Evolutionary conservation across 2,329 filamentous ascomycete genomes (phyloP), one percentile per base, ranked within the genome.

Genomic region (Pseudogymnoascus sp.): DNA sequence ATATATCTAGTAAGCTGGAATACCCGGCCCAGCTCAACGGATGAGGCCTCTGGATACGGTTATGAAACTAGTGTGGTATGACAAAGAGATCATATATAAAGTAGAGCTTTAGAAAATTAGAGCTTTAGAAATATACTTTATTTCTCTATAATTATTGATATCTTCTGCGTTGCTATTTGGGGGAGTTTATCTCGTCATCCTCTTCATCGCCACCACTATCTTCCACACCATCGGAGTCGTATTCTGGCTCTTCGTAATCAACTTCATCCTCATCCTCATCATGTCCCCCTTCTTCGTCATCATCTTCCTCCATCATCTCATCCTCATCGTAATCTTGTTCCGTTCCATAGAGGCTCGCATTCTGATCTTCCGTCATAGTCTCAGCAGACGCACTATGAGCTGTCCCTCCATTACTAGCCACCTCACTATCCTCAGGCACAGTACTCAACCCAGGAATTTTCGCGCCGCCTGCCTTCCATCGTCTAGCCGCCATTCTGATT

Each of bases 381-480:
- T 73, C 50, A 73, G 66, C 29, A 72, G 74, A 7, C 73, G 65
- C 61, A 72, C 73, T 29, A 37, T 26, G 26, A 13, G n/a, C n/a
- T 13, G 26, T 26, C 8, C 31, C 59, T 4, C 61, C 64, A 4
- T 66, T 63, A 10, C 50, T 63, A 9, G 15, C 62, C 63, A 36
- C 62, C 47, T 5, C 58, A 29, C 41, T 57, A 62, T 24, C 61
- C 61, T 60, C 36, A 1, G 41, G 41, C 17, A 47, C 36, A 24
- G 36, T 24, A 35, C 31, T 44, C 13, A 35, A 7, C 13, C 31
- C 24, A 9, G 36, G 31, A 17, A 44, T 44, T 13, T 35, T 57
- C 13, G 59, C 31, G 31, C 41, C 37, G 4, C 36, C 37, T 10
- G 31, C 37, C n/a, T 60, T 36, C 50, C 35, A 58, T 26, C 31